Percentiles rank a stretch among this genome's conserved stretches.
Conservation (phyloP, 2,329 filamentous ascomycete species). For the Ophiostoma perfectum region DNA sequence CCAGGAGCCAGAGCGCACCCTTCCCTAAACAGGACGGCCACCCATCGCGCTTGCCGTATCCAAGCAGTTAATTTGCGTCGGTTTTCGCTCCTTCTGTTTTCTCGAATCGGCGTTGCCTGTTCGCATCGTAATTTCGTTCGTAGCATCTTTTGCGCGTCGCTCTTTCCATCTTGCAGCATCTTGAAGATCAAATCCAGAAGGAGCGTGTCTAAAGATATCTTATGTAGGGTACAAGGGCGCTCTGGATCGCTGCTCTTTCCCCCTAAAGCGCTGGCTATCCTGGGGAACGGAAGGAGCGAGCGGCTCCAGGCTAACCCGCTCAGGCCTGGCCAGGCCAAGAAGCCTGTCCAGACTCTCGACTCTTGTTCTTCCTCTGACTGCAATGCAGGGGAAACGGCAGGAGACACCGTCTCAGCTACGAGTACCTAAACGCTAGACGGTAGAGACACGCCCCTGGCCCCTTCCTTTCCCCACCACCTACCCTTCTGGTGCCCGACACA, state of each 20-base stretch:
- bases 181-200: not conserved
- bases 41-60: not conserved
- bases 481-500: slow-evolving; percentile 11
- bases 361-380: not conserved
- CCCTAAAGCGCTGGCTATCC: not conserved
- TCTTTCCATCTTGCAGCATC: not conserved
- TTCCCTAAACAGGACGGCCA: not conserved
- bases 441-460: slow-evolving; percentile 17
- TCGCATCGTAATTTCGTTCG: not conserved
- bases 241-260: not conserved
- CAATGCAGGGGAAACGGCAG: too few relatives aligned
- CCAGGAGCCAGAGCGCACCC: not conserved
- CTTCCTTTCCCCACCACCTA: slow-evolving; percentile 9
- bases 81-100: not conserved
- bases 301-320: not conserved
- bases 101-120: not conserved
- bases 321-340: not conserved
- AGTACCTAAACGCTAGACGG: not conserved
- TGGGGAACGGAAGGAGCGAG: slow-evolving; percentile 8
- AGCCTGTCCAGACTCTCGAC: not conserved
- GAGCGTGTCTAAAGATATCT: not conserved
- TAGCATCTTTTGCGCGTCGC: not conserved
- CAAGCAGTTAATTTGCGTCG: not conserved
- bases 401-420: not conserved
- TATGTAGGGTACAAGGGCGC: too few relatives aligned